Conservation (phyloP, 495 filamentous ascomycete genomes). For the Staphylotrichum longicolle region DNA sequence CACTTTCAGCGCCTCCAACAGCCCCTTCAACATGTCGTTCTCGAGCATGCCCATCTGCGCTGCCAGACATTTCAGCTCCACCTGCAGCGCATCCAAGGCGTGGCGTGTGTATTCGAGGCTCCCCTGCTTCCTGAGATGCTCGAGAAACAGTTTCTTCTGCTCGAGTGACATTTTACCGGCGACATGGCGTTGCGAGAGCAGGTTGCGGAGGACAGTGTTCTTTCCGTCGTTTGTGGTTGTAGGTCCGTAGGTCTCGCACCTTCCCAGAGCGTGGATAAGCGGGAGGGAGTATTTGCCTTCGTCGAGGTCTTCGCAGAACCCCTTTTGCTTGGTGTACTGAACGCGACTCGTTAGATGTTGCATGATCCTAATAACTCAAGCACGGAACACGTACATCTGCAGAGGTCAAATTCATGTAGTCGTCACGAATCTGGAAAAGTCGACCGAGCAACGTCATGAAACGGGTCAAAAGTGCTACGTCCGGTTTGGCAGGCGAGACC, state of each 20-base stretch:
- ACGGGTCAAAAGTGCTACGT: conserved; percentile 41
- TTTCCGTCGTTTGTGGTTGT: background rate
- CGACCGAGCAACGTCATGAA: conserved; percentile 75
- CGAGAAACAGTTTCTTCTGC: conserved; percentile 13
- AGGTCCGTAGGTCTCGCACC: no score
- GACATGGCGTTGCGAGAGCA: conserved; percentile 13
- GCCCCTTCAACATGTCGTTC: background rate
- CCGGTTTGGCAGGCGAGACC: conserved; percentile 52
- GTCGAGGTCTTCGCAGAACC: conserved; percentile 56
- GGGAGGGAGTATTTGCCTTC: conserved; percentile 60
- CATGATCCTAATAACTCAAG: background rate
- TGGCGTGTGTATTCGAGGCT: conserved; percentile 12
- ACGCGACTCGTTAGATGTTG: background rate
- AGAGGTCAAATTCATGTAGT: conserved; percentile 71
- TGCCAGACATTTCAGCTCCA: background rate
- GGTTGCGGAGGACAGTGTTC: background rate
- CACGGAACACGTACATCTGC: conserved; percentile 13
- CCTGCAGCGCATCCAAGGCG: background rate
- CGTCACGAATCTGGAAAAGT: conserved; percentile 85
- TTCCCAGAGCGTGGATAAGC: conserved; percentile 36
- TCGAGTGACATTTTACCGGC: conserved; percentile 6
- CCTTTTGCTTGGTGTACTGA: conserved; percentile 50
- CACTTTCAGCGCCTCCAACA: conserved; percentile 3
- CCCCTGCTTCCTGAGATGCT: background rate
- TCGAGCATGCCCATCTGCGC: conserved; percentile 4